Base-by-base conservation (phyloP, 805 yeast species). In the Metschnikowia reukaufii region DNA sequence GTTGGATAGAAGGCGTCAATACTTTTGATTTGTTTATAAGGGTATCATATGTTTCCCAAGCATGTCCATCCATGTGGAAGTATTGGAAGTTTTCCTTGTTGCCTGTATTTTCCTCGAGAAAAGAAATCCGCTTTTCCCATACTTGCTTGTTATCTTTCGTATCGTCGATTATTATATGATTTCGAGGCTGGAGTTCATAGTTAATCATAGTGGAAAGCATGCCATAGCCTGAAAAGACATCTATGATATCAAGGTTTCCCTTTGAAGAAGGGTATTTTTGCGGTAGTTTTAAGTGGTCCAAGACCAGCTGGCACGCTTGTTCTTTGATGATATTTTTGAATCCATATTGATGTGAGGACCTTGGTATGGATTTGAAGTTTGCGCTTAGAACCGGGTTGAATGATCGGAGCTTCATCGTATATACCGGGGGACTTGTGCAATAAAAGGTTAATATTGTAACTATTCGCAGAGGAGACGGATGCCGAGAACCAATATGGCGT, bases 161-260 rank as follows among this genome's bases (percentile, higher is more conserved):
- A 6, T 75, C 66, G 49, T 87, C 94, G 62, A 88, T 66, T 4
- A 88, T 51, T 0, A 85, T 55, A 58, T 90, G 90, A 21, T 76
- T 79, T 29, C 67, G 62, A 0, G 97, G 97, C 33, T 76, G 65
- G 12, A 85, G 65, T 25, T 69, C 70, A 44, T 81, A 73, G 61
- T 86, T 74, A n/a, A 91, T 58, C 51, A 82, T 77, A 1, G 82
- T 70, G 0, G 91, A 77, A 55, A 84, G 79, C 1, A 82, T 66
- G 4, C 86, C 82, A 27, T 76, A 72, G 1, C 86, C 83, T 0
- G 86, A 70, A 52, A 81, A 81, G 9, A 81, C 68, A 52, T 86
- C 91, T 5, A 86, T 58, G 0, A 86, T 74, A 49, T 77, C 77
- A 19, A 77, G 67, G 19, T 63, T 64, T n/a, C 61, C 59, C 15